Evolutionary conservation across 768 basidiomycete genomes (phyloP).

Genomic region (Tubosaeta brunneosetosa): DNA sequence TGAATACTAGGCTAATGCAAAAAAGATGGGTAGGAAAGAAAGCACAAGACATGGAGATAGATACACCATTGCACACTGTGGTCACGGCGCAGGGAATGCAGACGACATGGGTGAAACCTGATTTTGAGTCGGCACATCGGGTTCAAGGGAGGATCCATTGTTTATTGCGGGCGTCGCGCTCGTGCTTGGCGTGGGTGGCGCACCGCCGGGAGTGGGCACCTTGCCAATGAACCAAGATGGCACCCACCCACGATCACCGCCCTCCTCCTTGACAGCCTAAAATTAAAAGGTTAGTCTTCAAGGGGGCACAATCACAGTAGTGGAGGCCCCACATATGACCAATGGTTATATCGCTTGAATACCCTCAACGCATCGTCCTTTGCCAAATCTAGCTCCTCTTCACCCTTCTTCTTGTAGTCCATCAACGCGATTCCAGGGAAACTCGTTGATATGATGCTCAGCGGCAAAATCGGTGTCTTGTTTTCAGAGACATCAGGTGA

Average conservation of each 20-base stretch:
- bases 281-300: slow-evolving; percentile 5
- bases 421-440: slow-evolving; percentile 95
- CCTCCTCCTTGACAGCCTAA: slow-evolving; percentile 89
- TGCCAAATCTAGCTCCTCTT: slow-evolving; percentile 83
- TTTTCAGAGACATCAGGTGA: slow-evolving; percentile 36
- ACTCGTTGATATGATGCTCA: slow-evolving; percentile 93
- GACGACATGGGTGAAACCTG: slow-evolving; percentile 77
- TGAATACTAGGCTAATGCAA: slow-evolving; percentile 19
- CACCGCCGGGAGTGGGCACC: slow-evolving; percentile 44
- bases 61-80: slow-evolving; percentile 18
- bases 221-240: slow-evolving; percentile 98
- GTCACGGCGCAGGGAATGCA: slow-evolving; percentile 54
- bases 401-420: slow-evolving; percentile 93
- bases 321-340: slow-evolving; percentile 71
- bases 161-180: slow-evolving; percentile 35
- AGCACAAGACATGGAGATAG: slow-evolving; percentile 16
- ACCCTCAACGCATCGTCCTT: slow-evolving; percentile 89
- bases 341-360: slow-evolving; percentile 97
- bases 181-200: slow-evolving; percentile 48
- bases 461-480: slow-evolving; percentile 80
- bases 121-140: slow-evolving; percentile 42
- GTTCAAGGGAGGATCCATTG: slow-evolving; percentile 28
- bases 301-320: neutral
- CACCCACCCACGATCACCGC: slow-evolving; percentile 95
- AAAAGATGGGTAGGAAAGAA: slow-evolving; percentile 15